Base-by-base conservation (phyloP, 1,284 basidiomycete genomes). In the Anthracocystis panici-leucophaei region DNA sequence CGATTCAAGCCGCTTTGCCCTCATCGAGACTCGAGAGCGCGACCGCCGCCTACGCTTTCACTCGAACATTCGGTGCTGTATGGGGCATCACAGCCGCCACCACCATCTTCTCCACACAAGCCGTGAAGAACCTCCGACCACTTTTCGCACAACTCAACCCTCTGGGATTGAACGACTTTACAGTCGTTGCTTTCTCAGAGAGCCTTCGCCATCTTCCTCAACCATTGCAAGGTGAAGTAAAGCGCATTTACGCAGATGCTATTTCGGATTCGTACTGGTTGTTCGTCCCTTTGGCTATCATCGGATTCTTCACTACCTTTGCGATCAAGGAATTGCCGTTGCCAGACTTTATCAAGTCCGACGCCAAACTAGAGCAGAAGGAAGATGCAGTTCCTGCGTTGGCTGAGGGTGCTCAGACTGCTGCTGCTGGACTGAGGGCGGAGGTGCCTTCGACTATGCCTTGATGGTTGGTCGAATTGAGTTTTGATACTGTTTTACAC, bases 71-170 rank as follows among this genome's bases (percentile, higher is more conserved):
- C n/a, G 78, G 78, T 1, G 51, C 71, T 1, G 64, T 79, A 4
- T 79, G 75, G 72, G 78, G 78, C 23, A 75, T 79, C 50, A 75
- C 76, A 0, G 49, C 63, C 9, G 65, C 73, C 5, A 78, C 73
- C 10, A 77, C 73, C n/a, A 65, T 76, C 56, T 67, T 78, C 25
- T 69, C 74, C 54, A 68, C 65, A 3, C 49, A 57, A 27, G 59
- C 65, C 14, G 65, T 55, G 16, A 42, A 61, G 5, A 25, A 55
- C 6, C 59, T 68, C 11, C 21, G 40, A 1, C 65, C 65, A 1
- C 27, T 54, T 31, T 68, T 55, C n/a, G 25, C 54, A 0, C 55
- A 62, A 16, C 65, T 68, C 45, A 58, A 58, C 50, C 65, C 65
- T 3, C 51, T 67, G 5, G 77, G 77, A 4, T 35, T 78, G 12